Percentiles rank a stretch among this genome's conserved stretches.
These are phyloP conservation scores for Cladosporium austrohemisphaericum DNA, from an alignment of 2,329 filamentous ascomycete genomes.

Conservation along the genomic window DNA sequence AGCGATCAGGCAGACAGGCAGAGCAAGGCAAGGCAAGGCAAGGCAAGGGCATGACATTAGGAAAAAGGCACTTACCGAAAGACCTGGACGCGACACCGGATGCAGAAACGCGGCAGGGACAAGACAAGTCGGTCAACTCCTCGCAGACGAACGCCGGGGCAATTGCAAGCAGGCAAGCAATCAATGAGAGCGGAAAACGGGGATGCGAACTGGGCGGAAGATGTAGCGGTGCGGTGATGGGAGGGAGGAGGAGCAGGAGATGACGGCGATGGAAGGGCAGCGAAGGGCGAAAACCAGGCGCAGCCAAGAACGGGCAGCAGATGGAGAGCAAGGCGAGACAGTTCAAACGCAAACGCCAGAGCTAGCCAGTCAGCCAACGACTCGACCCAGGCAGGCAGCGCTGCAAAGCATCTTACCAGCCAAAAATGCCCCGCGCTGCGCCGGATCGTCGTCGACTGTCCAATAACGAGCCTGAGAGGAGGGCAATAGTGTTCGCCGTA, in stretches of 20 bases:
- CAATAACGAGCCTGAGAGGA: constrained; percentile 1
- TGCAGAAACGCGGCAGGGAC: constrained; percentile 15
- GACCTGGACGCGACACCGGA: constrained; percentile 10
- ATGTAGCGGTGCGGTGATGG: not conserved
- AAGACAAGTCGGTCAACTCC: constrained; percentile 3
- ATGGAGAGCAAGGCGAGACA: not conserved
- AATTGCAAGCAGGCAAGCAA: constrained; percentile 15
- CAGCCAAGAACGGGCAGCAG: constrained; percentile 4
- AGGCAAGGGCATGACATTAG: not conserved
- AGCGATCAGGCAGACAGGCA: constrained; percentile 1
- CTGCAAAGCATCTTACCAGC: constrained; percentile 3
- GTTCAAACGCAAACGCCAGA: not conserved
- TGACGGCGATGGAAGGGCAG: not conserved
- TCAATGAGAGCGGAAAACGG: constrained; percentile 9
- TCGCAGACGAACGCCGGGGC: constrained; percentile 8
- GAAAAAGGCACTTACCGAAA: constrained; percentile 6
- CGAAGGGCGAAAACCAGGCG: not conserved
- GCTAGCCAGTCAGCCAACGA: too few relatives aligned
- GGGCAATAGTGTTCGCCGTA: not conserved
- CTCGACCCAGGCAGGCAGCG: too few relatives aligned
- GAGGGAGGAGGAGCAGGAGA: not conserved
- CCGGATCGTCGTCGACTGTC: constrained; percentile 4
- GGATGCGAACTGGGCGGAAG: constrained; percentile 7
- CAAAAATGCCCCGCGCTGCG: constrained; percentile 9
- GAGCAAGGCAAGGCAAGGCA: not conserved